These are phyloP conservation scores for Fusarium poae DNA, from an alignment of 2,329 filamentous ascomycete genomes.

Conservation along the genomic window DNA sequence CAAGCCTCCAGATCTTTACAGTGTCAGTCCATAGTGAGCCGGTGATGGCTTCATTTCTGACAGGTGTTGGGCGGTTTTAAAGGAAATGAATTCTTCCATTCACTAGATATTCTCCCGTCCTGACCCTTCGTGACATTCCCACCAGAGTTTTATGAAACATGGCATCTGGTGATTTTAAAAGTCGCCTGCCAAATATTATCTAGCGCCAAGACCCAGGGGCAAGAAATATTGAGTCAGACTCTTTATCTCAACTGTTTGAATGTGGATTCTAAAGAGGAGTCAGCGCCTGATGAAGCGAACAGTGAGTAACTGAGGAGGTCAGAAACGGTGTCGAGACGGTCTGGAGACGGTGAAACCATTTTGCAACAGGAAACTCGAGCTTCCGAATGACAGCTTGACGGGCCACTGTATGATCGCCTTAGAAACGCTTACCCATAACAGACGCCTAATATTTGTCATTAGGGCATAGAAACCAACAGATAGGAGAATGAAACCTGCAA, in stretches of 20 bases:
- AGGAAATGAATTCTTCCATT: slow-evolving; percentile 16
- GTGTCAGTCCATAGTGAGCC: slow-evolving; percentile 44
- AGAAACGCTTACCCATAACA: slow-evolving; percentile 33
- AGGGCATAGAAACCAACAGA: slow-evolving; percentile 6
- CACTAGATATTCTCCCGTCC: not conserved
- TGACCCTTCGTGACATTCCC: not conserved
- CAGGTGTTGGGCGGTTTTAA: slow-evolving; percentile 40
- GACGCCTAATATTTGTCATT: slow-evolving; percentile 1
- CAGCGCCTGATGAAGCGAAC: slow-evolving; percentile 31
- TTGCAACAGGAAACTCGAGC: slow-evolving; percentile 39
- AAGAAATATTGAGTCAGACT: slow-evolving; percentile 19
- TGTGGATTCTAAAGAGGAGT: slow-evolving; percentile 4
- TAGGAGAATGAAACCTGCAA: slow-evolving; percentile 28
- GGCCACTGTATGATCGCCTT: slow-evolving; percentile 40
- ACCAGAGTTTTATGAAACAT: slow-evolving; percentile 24
- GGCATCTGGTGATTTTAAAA: slow-evolving; percentile 10
- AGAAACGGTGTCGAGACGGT: slow-evolving; percentile 34
- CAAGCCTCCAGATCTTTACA: slow-evolving; percentile 6
- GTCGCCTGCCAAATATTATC: slow-evolving; percentile 6
- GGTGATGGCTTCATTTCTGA: slow-evolving; percentile 48
- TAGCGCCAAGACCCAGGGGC: slow-evolving; percentile 21
- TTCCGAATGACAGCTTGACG: slow-evolving; percentile 30
- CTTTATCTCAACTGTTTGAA: slow-evolving; percentile 2
- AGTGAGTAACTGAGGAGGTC: slow-evolving; percentile 7
- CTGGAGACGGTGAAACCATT: slow-evolving; percentile 39